phyloP scores from a whole-genome alignment of 768 basidiomycete genomes.

The Clavaria fumosa region DNA sequence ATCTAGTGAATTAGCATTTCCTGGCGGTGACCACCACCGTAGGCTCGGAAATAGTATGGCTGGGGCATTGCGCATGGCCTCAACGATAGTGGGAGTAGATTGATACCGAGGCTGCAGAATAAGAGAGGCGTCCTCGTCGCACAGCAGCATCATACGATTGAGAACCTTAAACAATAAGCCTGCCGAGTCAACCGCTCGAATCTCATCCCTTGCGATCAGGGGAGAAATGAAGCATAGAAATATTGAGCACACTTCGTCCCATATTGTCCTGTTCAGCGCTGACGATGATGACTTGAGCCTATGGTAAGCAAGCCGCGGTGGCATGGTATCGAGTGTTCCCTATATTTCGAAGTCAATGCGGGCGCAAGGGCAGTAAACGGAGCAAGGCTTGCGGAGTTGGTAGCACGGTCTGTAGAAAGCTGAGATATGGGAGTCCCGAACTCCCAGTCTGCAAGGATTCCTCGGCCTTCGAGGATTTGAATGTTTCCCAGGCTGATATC shows the following conservation, averaged over 20 bases:
- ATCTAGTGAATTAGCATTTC: not conserved
- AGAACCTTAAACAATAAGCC: not conserved
- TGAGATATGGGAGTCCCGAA: not conserved
- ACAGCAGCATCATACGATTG: not conserved
- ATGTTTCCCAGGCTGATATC: slow-evolving; percentile 7
- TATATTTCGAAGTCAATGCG: not conserved
- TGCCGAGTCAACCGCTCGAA: not conserved
- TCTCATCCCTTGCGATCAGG: not conserved
- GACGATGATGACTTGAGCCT: not conserved
- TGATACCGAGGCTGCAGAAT: not conserved
- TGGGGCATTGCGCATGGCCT: not conserved
- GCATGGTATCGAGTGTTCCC: slow-evolving; percentile 5
- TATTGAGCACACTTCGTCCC: slow-evolving; percentile 7
- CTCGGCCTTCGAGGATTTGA: slow-evolving; percentile 4
- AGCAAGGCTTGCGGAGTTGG: slow-evolving; percentile 4
- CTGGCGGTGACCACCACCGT: not conserved
- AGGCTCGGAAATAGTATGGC: not conserved
- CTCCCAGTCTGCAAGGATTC: slow-evolving; percentile 6
- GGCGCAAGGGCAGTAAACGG: not conserved
- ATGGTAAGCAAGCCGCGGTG: slow-evolving; percentile 5
- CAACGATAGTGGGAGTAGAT: not conserved
- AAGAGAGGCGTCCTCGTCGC: not conserved
- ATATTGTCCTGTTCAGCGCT: slow-evolving; percentile 3
- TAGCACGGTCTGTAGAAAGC: slow-evolving; percentile 1
- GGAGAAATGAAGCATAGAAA: slow-evolving; percentile 6